Percentiles rank a stretch among this genome's conserved stretches.
Conservation (phyloP, 148 eudicot species). For the Silene conica region DNA sequence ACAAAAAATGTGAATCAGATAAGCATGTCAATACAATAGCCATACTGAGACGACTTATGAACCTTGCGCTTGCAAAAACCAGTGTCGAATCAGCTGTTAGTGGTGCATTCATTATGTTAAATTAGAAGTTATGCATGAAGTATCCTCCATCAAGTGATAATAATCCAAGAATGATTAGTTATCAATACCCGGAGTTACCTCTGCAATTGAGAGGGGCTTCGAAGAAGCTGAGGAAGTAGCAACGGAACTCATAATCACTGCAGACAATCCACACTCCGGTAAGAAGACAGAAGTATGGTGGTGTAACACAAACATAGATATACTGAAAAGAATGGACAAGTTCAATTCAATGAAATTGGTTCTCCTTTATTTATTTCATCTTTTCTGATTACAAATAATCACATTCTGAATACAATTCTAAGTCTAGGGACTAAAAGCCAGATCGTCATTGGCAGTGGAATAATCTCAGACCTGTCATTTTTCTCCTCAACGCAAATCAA, state of each 20-base stretch:
- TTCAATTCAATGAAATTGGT: conserved; percentile 8
- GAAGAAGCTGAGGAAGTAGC: conserved; percentile 26
- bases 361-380: conserved; percentile 24
- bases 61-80: not conserved
- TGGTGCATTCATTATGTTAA: not conserved
- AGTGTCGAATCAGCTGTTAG: not conserved
- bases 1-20: not conserved
- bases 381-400: conserved; percentile 27
- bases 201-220: conserved; percentile 32
- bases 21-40: not conserved
- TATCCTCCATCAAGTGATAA: not conserved
- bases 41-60: not conserved
- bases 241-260: conserved; percentile 18
- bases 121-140: conserved; percentile 17
- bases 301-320: not conserved
- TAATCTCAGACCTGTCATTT: conserved; percentile 39
- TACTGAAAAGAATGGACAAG: conserved; percentile 3
- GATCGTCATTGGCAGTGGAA: conserved; percentile 27
- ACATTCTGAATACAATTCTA: conserved; percentile 16
- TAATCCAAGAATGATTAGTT: conserved; percentile 25
- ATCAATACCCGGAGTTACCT: conserved; percentile 33
- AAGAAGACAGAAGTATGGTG: conserved; percentile 2
- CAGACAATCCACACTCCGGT: conserved; percentile 5
- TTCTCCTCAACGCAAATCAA: conserved; percentile 8
- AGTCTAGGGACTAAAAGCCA: conserved; percentile 26